Base-by-base conservation (phyloP, 2,329 filamentous ascomycete genomes). In the Colletotrichum sp. region DNA sequence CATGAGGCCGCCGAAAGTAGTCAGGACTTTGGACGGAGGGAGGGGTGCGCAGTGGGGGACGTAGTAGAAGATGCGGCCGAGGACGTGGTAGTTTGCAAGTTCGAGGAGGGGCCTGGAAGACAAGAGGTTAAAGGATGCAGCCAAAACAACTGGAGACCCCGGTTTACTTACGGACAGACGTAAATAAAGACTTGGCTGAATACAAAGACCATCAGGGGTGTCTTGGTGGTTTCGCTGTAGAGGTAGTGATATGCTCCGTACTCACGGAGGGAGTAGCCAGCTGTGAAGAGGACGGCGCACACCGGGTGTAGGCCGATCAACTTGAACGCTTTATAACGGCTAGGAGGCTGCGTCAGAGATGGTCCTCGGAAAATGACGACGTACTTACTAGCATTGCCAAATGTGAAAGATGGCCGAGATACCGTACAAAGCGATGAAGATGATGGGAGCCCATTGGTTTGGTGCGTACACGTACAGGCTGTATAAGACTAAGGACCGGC, bases 81-180 rank as follows among this genome's bases (percentile, higher is more conserved):
- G 89, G 75, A 93, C 86, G 79, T 92, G 89, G 82, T 93, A 94
- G 83, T 93, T 93, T 75, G 89, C 88, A 5, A 92, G 88, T 76
- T 92, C 91, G 67, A 93, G 89, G 6, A 93, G 84, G 0, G 92
- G 92, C 4, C 90, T 90, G 72, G 34, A 4, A 4, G 10, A 52
- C 1, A 9, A 6, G 52, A 5, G 8, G 12, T 32, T n/a, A 18
- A 30, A 13, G 26, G 0, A 36, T 21, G 16, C 24, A 18, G 36
- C 10, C 30, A 15, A n/a, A 26, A 39, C 30, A 13, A 24, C 15
- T n/a, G 12, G 21, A 30, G 16, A 66, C n/a, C 6, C 6, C 12
- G 3, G 5, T 12, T 66, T 4, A 84, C 85, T 81, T 69, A 87
- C 86, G 85, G 85, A 60, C 82, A 84, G 16, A 85, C 68, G 62